Evolutionary conservation across 768 basidiomycete species (phyloP).

Genomic region (Trametes coccinea): DNA sequence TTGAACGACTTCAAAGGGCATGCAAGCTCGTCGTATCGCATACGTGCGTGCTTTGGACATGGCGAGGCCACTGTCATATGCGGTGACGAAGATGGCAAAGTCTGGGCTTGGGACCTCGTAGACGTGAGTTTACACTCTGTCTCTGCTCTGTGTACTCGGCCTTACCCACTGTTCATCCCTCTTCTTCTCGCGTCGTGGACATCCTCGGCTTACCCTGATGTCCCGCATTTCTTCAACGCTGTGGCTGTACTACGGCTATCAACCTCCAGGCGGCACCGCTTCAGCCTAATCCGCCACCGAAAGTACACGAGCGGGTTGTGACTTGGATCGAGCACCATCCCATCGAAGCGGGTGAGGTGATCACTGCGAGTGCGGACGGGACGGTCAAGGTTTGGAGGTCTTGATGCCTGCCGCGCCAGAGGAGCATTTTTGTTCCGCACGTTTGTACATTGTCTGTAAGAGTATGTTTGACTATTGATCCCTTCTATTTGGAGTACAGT

Average conservation of each 20-base stretch:
- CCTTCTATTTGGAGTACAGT: too few species aligned
- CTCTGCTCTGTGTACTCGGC: not conserved
- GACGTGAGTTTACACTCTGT: slow-evolving; percentile 57
- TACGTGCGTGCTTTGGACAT: slow-evolving; percentile 79
- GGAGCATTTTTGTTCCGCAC: too few species aligned
- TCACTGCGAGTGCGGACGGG: slow-evolving; percentile 90
- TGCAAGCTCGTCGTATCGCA: slow-evolving; percentile 70
- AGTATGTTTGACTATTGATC: too few species aligned
- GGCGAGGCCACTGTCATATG: slow-evolving; percentile 79
- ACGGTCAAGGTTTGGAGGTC: slow-evolving; percentile 82
- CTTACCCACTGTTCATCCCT: slow-evolving; percentile 14
- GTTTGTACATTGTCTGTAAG: not conserved
- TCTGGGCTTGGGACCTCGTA: slow-evolving; percentile 94
- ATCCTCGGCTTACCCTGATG: not conserved
- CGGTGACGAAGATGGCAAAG: slow-evolving; percentile 86
- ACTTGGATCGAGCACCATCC: slow-evolving; percentile 95
- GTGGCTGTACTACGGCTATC: not conserved
- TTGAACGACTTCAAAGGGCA: slow-evolving; percentile 87
- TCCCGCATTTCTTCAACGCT: too few species aligned
- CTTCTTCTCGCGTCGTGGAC: not conserved
- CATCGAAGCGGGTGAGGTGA: slow-evolving; percentile 74
- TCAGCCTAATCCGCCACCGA: slow-evolving; percentile 71
- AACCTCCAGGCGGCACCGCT: slow-evolving; percentile 62
- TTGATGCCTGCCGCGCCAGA: not conserved
- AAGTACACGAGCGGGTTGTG: slow-evolving; percentile 79